These are phyloP conservation scores for Aristolochia contorta DNA, from an alignment of 164 flowering plant species.

Conservation along the genomic window DNA sequence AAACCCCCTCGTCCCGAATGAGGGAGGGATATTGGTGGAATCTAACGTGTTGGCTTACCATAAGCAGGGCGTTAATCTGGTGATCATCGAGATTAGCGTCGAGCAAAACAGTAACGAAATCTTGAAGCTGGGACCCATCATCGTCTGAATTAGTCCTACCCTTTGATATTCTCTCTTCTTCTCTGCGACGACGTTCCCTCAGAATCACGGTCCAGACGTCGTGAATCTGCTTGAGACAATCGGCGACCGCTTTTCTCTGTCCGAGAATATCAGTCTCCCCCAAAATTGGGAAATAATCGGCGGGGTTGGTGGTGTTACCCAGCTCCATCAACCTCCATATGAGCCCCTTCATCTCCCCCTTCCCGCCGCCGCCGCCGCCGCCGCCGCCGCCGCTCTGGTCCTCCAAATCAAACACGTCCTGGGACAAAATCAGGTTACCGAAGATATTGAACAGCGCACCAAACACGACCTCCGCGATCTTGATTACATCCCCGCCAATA, in stretches of 20 bases:
- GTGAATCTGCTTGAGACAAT: conserved; percentile 5
- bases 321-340: conserved; percentile 17
- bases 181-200: conserved; percentile 9
- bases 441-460: conserved; percentile 16
- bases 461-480: conserved; percentile 18
- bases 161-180: neutral
- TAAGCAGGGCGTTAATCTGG: conserved; percentile 20
- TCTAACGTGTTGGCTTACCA: conserved; percentile 8
- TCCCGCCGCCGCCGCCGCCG: conserved; percentile 8
- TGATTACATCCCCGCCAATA: conserved; percentile 12
- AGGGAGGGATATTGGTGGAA: neutral
- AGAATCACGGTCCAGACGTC: conserved; percentile 13
- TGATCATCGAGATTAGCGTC: conserved; percentile 14
- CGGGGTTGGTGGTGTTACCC: conserved; percentile 14
- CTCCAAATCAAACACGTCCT: conserved; percentile 15
- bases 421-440: conserved; percentile 14
- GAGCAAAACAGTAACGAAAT: conserved; percentile 17
- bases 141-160: no score
- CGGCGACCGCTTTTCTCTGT: conserved; percentile 2
- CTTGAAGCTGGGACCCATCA: conserved; percentile 1
- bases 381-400: conserved; percentile 9
- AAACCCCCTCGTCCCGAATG: no score
- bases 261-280: conserved; percentile 16
- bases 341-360: conserved; percentile 17
- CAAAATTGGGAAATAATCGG: conserved; percentile 16